These are phyloP conservation scores for Platanus orientalis DNA, from an alignment of 164 flowering plant species.

Conservation along the genomic window DNA sequence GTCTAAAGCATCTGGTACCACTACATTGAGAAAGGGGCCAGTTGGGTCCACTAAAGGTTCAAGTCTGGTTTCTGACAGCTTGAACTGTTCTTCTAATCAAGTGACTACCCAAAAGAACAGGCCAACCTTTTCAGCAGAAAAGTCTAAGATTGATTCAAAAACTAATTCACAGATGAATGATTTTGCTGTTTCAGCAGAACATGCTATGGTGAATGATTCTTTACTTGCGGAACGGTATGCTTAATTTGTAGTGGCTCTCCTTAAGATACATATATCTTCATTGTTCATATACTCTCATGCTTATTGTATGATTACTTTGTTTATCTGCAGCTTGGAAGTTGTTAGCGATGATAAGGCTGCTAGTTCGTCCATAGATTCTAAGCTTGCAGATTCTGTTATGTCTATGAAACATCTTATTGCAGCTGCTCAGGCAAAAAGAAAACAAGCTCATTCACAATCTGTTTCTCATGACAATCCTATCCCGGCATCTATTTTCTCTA, in stretches of 20 bases:
- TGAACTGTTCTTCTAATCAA: slow-evolving; percentile 34
- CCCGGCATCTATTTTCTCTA: slow-evolving; percentile 23
- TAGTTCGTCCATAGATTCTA: slow-evolving; percentile 33
- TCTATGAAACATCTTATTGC: slow-evolving; percentile 94
- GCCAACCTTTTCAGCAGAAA: slow-evolving; percentile 39
- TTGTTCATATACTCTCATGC: not conserved
- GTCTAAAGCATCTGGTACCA: slow-evolving; percentile 30
- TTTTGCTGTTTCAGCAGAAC: slow-evolving; percentile 17
- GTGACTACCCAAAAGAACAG: slow-evolving; percentile 33
- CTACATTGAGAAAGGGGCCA: slow-evolving; percentile 29
- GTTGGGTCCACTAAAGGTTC: slow-evolving; percentile 30
- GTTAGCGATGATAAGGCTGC: slow-evolving; percentile 30
- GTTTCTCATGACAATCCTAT: slow-evolving; percentile 25
- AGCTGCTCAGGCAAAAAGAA: slow-evolving; percentile 92
- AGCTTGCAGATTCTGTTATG: slow-evolving; percentile 41
- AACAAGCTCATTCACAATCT: slow-evolving; percentile 51
- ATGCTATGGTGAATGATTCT: slow-evolving; percentile 19
- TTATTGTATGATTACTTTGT: slow-evolving; percentile 7
- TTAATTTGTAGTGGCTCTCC: not conserved
- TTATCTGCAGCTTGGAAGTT: slow-evolving; percentile 35
- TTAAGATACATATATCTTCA: not conserved
- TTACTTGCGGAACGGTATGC: slow-evolving; percentile 39
- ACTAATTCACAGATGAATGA: slow-evolving; percentile 22
- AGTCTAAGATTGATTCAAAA: slow-evolving; percentile 40
- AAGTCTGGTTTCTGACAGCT: slow-evolving; percentile 28